Conservation (phyloP, 768 basidiomycete genomes). For the Suillus americanus region DNA sequence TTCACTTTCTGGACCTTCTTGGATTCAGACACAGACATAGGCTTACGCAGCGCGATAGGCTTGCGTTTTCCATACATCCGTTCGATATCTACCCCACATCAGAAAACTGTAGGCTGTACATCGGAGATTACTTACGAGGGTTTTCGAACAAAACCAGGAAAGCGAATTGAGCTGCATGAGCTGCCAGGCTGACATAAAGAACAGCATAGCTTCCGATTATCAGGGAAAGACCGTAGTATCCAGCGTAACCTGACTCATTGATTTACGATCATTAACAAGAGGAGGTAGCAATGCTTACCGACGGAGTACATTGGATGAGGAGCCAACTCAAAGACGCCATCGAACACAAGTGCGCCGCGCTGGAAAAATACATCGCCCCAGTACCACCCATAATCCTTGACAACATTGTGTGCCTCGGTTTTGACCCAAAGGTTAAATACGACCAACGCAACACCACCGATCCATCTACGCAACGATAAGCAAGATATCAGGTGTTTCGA, state of each 20-base stretch:
- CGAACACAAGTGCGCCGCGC: slow-evolving; percentile 91
- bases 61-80: slow-evolving; percentile 92
- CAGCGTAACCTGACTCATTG: slow-evolving; percentile 71
- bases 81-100: slow-evolving; percentile 69
- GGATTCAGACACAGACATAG: slow-evolving; percentile 38
- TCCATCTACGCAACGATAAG: slow-evolving; percentile 58
- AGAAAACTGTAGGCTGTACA: not conserved
- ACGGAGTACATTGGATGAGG: slow-evolving; percentile 97
- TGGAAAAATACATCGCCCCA: slow-evolving; percentile 95
- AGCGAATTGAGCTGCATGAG: slow-evolving; percentile 94
- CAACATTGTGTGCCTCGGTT: slow-evolving; percentile 94
- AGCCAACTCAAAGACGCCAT: slow-evolving; percentile 95
- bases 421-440: slow-evolving; percentile 99
- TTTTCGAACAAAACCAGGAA: slow-evolving; percentile 97
- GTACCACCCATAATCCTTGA: slow-evolving; percentile 99
- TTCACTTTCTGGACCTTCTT: slow-evolving; percentile 16
- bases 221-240: slow-evolving; percentile 94
- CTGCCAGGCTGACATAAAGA: slow-evolving; percentile 89
- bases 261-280: not conserved
- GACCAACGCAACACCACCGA: slow-evolving; percentile 81
- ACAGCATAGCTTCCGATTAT: slow-evolving; percentile 88
- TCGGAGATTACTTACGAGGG: slow-evolving; percentile 68
- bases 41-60: slow-evolving; percentile 82
- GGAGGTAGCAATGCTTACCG: slow-evolving; percentile 35
- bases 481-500: slow-evolving; percentile 1